Evolutionary conservation across 2,329 filamentous ascomycete genomes (phyloP), one percentile per base, ranked within the genome.

Genomic region (Claviceps humidiphila): DNA sequence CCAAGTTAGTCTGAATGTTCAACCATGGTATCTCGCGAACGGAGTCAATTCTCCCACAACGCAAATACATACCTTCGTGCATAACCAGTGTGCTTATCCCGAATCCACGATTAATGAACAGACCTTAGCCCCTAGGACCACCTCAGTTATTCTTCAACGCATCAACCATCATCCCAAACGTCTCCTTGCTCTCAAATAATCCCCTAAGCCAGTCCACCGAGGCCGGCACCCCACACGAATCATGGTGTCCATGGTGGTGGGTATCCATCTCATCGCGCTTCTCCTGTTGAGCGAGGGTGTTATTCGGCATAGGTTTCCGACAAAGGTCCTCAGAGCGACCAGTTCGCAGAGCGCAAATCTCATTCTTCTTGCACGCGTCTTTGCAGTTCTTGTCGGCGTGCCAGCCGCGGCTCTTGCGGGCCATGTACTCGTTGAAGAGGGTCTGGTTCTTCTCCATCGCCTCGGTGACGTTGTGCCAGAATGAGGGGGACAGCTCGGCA

Each of bases 391-490:
- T 54, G 3, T 63, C 63, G 2, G 64, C 59, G 2, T 62, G 61
- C 63, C 68, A 73, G 4, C 74, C 74, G 5, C 77, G 68, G 4
- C 66, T 70, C 53, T 74, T 74, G 49, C 76, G 66, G 0, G 64
- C 60, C 52, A 70, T 68, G 59, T 71, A 81, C 2, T 61, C 64
- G 13, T 71, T 63, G 57, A 80, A 80, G 1, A 68, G 62, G 0
- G 60, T 53, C 1, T 68, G 57, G 51, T 77, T 61, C 5, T 51
- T 56, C 54, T 75, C 71, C 46, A 81, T 70, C 1, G 65, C 61
- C 0, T 64, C 64, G 0, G 77, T 80, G 26, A 80, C 66, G 58
- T 77, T 73, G 60, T 80, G 77, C 77, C 78, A 81, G 63, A 80
- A 80, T 1, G 71, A 71, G 0, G 77, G 72, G 0, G 73, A 75